Conservation (phyloP, 164 flowering plant species). For the Brasenia schreberi region DNA sequence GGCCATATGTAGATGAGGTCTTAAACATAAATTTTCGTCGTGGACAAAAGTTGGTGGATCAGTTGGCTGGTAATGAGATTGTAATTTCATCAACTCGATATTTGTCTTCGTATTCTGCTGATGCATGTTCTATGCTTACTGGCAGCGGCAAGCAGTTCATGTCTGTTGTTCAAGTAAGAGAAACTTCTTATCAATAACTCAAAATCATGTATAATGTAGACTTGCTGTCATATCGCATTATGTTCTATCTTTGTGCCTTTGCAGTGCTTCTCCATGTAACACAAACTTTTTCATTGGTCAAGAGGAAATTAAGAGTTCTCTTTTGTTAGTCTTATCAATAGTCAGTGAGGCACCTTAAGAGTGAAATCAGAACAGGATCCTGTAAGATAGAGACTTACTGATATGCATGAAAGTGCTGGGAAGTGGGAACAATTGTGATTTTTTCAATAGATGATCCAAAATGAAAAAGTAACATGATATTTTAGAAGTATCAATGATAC, state of each 20-base stretch:
- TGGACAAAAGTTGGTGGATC: conserved; percentile 54
- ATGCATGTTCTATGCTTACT: conserved; percentile 45
- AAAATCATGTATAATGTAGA: too few relatives aligned
- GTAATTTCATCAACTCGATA: conserved; percentile 38
- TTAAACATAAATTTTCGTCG: conserved; percentile 74
- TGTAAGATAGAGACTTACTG: too few relatives aligned
- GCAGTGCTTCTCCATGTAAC: too few relatives aligned
- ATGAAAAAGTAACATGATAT: neutral
- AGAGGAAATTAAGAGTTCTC: too few relatives aligned
- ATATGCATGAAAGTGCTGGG: neutral
- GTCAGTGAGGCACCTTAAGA: too few relatives aligned
- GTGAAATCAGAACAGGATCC: too few relatives aligned
- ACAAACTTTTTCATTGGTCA: too few relatives aligned
- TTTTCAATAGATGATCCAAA: neutral
- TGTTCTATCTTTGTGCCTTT: too few relatives aligned
- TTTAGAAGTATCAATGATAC: neutral
- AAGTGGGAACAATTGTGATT: neutral
- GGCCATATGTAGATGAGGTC: conserved; percentile 85
- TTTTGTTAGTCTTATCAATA: too few relatives aligned
- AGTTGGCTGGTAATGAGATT: conserved; percentile 45
- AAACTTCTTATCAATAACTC: neutral
- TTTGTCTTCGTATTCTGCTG: conserved; percentile 47
- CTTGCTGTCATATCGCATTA: too few relatives aligned
- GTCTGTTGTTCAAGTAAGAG: conserved; percentile 54
- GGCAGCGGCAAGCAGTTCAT: conserved; percentile 71